Evolutionary conservation across 352 stramenopile genomes (phyloP).

Genomic region (Phytopythium boreale): DNA sequence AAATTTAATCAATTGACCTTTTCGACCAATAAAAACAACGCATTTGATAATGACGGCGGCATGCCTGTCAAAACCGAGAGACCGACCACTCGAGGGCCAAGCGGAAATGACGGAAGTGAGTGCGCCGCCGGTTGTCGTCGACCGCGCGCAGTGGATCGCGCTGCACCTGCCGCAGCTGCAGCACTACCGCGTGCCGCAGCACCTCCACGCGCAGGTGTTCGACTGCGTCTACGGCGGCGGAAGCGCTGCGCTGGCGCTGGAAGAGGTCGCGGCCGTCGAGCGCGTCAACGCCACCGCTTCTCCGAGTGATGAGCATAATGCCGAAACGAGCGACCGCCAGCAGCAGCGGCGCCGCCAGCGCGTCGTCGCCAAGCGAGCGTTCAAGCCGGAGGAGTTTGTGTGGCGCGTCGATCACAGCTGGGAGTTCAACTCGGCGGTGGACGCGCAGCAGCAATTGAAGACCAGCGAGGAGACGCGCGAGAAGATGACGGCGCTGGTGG

Average conservation of each 20-base stretch:
- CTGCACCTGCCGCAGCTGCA: slow-evolving; percentile 37
- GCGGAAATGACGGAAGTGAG: background rate
- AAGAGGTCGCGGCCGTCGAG: slow-evolving; percentile 16
- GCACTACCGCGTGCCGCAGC: slow-evolving; percentile 33
- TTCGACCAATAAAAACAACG: background rate
- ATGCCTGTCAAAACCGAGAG: background rate
- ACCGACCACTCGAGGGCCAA: background rate
- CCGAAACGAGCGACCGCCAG: background rate
- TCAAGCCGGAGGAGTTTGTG: slow-evolving; percentile 16
- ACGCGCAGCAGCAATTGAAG: slow-evolving; percentile 35
- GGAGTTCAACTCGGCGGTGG: slow-evolving; percentile 33
- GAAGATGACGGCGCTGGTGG: background rate
- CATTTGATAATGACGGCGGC: background rate
- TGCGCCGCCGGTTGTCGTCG: background rate
- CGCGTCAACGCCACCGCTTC: background rate
- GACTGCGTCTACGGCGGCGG: slow-evolving; percentile 26
- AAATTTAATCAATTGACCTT: background rate
- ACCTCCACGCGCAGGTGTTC: slow-evolving; percentile 31
- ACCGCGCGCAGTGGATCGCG: slow-evolving; percentile 25
- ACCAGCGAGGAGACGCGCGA: background rate
- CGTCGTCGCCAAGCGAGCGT: slow-evolving; percentile 15
- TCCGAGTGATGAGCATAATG: background rate
- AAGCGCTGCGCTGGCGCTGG: slow-evolving; percentile 16
- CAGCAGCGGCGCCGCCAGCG: slow-evolving; percentile 17
- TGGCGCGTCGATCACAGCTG: slow-evolving; percentile 29